These are phyloP conservation scores for Pestalotiopsis sp. DNA, from an alignment of 2,329 filamentous ascomycete species.

Conservation along the genomic window DNA sequence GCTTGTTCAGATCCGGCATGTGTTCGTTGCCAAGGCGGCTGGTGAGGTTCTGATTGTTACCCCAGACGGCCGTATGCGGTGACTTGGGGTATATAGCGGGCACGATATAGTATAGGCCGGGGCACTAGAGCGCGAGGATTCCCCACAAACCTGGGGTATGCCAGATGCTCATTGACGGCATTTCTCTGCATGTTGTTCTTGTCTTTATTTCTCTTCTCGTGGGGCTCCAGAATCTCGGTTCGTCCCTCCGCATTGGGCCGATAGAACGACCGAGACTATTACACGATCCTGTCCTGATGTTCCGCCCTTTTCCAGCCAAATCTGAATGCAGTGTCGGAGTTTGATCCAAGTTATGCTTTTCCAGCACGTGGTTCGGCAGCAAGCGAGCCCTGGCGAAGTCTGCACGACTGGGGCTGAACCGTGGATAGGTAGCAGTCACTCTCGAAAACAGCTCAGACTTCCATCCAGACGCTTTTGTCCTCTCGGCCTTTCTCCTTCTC, in stretches of 20 bases:
- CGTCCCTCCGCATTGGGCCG: constrained; percentile 7
- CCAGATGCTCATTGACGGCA: constrained; percentile 3
- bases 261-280: constrained; percentile 10
- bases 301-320: neutral
- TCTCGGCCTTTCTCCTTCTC: constrained; percentile 9
- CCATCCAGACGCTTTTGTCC: neutral
- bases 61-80: constrained; percentile 5
- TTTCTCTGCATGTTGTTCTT: neutral
- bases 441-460: neutral
- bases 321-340: neutral
- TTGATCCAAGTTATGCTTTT: neutral
- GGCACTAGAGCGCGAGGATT: neutral
- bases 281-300: neutral
- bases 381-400: neutral
- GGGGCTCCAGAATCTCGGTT: neutral
- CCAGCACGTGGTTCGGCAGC: neutral
- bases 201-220: neutral
- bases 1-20: constrained; percentile 8
- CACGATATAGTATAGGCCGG: neutral
- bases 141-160: constrained; percentile 12
- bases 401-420: too few species aligned
- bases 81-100: constrained; percentile 1
- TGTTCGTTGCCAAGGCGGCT: constrained; percentile 5
- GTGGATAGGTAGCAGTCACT: neutral
- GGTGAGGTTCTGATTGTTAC: neutral